Evolutionary conservation across 2,329 filamentous ascomycete species (phyloP).

Genomic region (Penicillium sp.): DNA sequence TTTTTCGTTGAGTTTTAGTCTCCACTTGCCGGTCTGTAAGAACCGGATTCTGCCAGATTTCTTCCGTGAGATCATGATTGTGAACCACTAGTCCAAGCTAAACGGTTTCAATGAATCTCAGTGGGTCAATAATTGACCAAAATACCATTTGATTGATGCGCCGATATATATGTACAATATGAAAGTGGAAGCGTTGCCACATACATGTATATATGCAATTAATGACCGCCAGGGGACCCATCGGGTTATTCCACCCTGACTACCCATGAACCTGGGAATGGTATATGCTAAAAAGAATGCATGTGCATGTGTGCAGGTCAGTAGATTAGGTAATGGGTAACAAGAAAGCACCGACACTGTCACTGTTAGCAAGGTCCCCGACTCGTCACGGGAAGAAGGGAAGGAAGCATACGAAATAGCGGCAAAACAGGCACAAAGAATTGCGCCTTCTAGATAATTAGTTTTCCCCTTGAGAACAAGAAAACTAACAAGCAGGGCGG

Average conservation of each 20-base stretch:
- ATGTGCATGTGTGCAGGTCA: background rate
- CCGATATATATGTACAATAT: background rate
- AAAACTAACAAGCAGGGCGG: slow-evolving; percentile 16
- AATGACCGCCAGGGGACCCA: background rate
- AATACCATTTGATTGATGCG: background rate
- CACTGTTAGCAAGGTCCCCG: background rate
- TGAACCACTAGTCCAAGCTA: background rate
- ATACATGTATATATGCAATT: background rate
- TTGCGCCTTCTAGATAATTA: slow-evolving; percentile 20
- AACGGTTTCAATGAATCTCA: background rate
- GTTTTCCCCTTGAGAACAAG: slow-evolving; percentile 19
- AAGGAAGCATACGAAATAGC: slow-evolving; percentile 17
- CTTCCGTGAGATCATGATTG: background rate
- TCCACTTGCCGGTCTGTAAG: background rate
- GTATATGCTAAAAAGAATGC: background rate
- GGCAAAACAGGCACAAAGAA: slow-evolving; percentile 19
- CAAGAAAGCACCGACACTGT: slow-evolving; percentile 16
- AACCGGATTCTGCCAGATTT: background rate
- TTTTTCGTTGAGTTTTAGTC: background rate
- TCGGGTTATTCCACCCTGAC: background rate
- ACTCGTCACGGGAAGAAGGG: background rate
- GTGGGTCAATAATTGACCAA: background rate
- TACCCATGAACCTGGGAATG: background rate
- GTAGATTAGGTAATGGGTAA: slow-evolving; percentile 3
- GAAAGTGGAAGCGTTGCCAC: background rate